Evolutionary conservation across 2,329 filamentous ascomycete genomes (phyloP).

Genomic region (Curvularia sp.): DNA sequence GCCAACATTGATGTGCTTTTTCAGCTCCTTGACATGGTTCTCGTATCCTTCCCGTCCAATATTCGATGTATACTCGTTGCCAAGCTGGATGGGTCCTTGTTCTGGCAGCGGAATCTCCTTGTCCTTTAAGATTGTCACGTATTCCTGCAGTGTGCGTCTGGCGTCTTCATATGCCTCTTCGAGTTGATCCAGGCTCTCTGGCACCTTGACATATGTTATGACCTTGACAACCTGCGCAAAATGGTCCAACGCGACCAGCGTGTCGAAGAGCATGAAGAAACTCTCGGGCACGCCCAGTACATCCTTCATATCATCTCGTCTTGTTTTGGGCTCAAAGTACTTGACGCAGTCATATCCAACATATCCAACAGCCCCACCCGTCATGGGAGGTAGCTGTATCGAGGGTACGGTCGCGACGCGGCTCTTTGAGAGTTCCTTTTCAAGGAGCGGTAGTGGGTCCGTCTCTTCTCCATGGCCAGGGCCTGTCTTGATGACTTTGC

Average conservation of each 20-base stretch:
- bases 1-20: constrained; percentile 87
- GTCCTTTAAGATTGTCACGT: constrained; percentile 74
- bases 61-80: constrained; percentile 87
- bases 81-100: constrained; percentile 74
- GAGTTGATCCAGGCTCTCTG: constrained; percentile 60
- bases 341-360: constrained; percentile 97
- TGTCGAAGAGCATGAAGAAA: constrained; percentile 96
- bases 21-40: constrained; percentile 81
- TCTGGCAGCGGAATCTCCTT: constrained; percentile 78
- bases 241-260: constrained; percentile 90
- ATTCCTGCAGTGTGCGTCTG: constrained; percentile 66
- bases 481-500: constrained; percentile 85
- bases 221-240: constrained; percentile 94
- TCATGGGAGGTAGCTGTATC: constrained; percentile 81
- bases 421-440: constrained; percentile 78
- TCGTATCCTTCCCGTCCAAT: constrained; percentile 90
- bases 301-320: constrained; percentile 83
- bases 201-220: constrained; percentile 85
- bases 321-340: constrained; percentile 98
- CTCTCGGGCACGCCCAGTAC: constrained; percentile 89
- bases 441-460: constrained; percentile 83
- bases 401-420: constrained; percentile 84
- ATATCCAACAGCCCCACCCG: constrained; percentile 93
- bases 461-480: constrained; percentile 82
- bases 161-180: constrained; percentile 74